phyloP scores from a whole-genome alignment of 768 basidiomycete species.

The Phlebiopsis gigantea region DNA sequence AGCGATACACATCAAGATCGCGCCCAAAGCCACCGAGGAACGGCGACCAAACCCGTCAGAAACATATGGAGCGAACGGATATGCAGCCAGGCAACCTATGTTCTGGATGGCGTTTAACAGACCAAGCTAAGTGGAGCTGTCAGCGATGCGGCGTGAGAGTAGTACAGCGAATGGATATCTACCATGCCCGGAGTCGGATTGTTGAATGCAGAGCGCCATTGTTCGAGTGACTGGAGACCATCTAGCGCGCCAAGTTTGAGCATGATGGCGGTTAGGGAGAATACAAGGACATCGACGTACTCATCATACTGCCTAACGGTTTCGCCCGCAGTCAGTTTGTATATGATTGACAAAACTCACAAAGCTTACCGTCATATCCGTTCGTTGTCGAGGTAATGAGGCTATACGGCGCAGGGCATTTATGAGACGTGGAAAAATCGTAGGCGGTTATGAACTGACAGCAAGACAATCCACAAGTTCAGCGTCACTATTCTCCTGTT shows the following conservation, averaged over 20 bases:
- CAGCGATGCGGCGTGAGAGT: not conserved
- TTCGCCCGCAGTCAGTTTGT: not conserved
- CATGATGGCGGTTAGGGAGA: not conserved
- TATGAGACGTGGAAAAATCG: not conserved
- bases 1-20: conserved; percentile 33
- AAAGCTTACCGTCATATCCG: conserved; percentile 29
- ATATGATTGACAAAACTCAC: not conserved
- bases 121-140: conserved; percentile 23
- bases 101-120: conserved; percentile 35
- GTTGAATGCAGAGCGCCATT: conserved; percentile 31
- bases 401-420: conserved; percentile 11
- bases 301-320: conserved; percentile 33
- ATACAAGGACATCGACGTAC: too few species aligned
- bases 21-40: conserved; percentile 32
- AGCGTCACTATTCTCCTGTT: conserved; percentile 21
- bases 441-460: conserved; percentile 17
- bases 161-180: not conserved
- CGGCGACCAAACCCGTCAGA: conserved; percentile 36
- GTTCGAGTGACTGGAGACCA: conserved; percentile 31
- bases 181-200: conserved; percentile 27
- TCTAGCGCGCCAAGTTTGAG: conserved; percentile 20
- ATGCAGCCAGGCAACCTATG: conserved; percentile 33
- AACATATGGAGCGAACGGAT: conserved; percentile 36
- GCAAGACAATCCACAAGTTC: conserved; percentile 25
- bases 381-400: conserved; percentile 33